These are phyloP conservation scores for Haberlea rhodopensis DNA, from an alignment of 257 asterid species.

Conservation along the genomic window DNA sequence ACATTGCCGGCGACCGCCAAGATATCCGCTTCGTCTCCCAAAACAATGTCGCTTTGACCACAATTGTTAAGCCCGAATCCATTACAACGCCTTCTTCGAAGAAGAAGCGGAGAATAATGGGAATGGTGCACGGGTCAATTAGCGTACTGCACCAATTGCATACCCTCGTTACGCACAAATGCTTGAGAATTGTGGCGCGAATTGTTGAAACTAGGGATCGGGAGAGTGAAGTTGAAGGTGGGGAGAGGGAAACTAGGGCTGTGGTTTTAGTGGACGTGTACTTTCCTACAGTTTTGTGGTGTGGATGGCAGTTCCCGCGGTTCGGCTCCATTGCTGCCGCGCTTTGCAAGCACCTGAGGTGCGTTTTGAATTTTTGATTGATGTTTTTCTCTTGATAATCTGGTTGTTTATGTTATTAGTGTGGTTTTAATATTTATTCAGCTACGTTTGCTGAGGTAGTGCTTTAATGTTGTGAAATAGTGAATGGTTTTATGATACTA, in stretches of 20 bases:
- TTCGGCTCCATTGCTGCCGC: slow-evolving; percentile 59
- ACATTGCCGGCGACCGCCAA: slow-evolving; percentile 38
- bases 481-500: slow-evolving; percentile 1
- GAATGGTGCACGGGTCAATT: slow-evolving; percentile 75
- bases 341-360: slow-evolving; percentile 80
- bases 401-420: background rate
- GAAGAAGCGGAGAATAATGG: slow-evolving; percentile 59
- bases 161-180: slow-evolving; percentile 51
- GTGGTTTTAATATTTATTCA: background rate
- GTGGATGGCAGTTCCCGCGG: slow-evolving; percentile 92
- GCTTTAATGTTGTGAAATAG: slow-evolving; percentile 3
- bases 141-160: slow-evolving; percentile 73
- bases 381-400: background rate
- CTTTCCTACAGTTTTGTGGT: slow-evolving; percentile 70
- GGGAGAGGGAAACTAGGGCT: slow-evolving; percentile 45
- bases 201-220: slow-evolving; percentile 35
- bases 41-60: slow-evolving; percentile 42
- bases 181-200: slow-evolving; percentile 57
- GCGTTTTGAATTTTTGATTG: slow-evolving; percentile 1
- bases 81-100: slow-evolving; percentile 26
- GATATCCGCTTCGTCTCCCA: slow-evolving; percentile 37
- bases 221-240: slow-evolving; percentile 28
- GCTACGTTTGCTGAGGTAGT: slow-evolving; percentile 8
- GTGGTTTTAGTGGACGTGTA: slow-evolving; percentile 77
- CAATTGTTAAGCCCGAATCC: slow-evolving; percentile 31